Evolutionary conservation across 2,329 filamentous ascomycete species (phyloP).

Genomic region (Fusarium dimerum): DNA sequence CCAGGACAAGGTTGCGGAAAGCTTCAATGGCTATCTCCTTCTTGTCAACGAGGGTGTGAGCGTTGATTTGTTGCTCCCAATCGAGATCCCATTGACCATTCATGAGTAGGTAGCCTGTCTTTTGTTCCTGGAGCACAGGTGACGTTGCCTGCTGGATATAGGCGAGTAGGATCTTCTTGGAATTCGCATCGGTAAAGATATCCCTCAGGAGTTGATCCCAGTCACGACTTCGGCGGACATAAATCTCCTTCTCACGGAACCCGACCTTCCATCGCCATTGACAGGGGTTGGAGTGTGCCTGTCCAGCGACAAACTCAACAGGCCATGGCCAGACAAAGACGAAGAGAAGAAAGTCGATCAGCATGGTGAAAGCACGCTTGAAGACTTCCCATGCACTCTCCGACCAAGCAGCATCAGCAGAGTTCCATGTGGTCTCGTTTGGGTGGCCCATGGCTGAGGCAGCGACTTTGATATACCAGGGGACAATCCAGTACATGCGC

Average conservation of each 20-base stretch:
- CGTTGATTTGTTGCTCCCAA: slow-evolving; percentile 76
- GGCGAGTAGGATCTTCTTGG: slow-evolving; percentile 59
- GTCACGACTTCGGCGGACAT: slow-evolving; percentile 73
- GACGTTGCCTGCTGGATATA: slow-evolving; percentile 70
- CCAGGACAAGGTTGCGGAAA: slow-evolving; percentile 69
- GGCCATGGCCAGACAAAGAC: slow-evolving; percentile 74
- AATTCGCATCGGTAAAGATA: slow-evolving; percentile 52
- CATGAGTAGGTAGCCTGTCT: slow-evolving; percentile 87
- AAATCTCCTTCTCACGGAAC: slow-evolving; percentile 77
- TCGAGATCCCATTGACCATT: slow-evolving; percentile 86
- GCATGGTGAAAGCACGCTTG: slow-evolving; percentile 64
- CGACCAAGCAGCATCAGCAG: slow-evolving; percentile 54
- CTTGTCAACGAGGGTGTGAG: slow-evolving; percentile 68
- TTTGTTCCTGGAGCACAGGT: slow-evolving; percentile 65
- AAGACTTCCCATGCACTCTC: slow-evolving; percentile 58
- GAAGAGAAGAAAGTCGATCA: slow-evolving; percentile 71
- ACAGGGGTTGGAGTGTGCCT: slow-evolving; percentile 60
- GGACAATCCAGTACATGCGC: slow-evolving; percentile 68
- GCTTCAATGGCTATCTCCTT: slow-evolving; percentile 62
- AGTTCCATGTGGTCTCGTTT: slow-evolving; percentile 67
- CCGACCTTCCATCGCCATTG: slow-evolving; percentile 74
- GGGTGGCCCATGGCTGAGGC: slow-evolving; percentile 64
- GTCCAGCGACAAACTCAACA: slow-evolving; percentile 67
- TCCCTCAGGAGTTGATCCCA: slow-evolving; percentile 67
- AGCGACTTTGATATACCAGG: slow-evolving; percentile 71